A percentile compares a stretch with the other conserved stretches of the same genome.
Conservation (phyloP, 2,329 filamentous ascomycete species). For the Canariomyces notabilis region DNA sequence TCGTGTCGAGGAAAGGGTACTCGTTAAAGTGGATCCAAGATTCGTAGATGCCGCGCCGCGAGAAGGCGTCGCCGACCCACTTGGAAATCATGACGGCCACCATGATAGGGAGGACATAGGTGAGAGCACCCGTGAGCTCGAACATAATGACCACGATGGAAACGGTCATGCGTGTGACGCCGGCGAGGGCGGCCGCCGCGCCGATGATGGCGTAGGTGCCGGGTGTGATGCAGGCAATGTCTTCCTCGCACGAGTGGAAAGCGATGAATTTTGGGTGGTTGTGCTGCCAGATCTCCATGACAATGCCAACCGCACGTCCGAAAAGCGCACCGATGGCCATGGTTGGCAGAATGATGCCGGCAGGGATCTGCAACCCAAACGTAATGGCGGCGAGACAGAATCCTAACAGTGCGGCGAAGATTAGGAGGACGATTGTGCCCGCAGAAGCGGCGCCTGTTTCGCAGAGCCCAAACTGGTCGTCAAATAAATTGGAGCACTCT, state of each 20-base stretch:
- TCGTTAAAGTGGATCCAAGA: conserved; percentile 95
- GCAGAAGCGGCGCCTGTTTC: conserved; percentile 78
- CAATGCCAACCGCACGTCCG: conserved; percentile 81
- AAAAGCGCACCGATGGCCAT: conserved; percentile 92
- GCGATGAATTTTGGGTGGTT: conserved; percentile 71
- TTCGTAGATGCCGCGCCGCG: conserved; percentile 90
- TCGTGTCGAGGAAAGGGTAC: conserved; percentile 92
- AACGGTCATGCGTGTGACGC: conserved; percentile 92
- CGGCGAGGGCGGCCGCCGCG: conserved; percentile 87
- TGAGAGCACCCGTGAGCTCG: conserved; percentile 90
- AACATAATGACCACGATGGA: conserved; percentile 99
- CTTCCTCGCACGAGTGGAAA: conserved; percentile 77
- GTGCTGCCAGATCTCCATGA: conserved; percentile 82
- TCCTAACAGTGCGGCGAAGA: conserved; percentile 77
- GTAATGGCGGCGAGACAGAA: conserved; percentile 83
- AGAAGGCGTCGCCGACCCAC: conserved; percentile 96
- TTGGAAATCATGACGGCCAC: conserved; percentile 97
- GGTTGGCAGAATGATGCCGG: conserved; percentile 90
- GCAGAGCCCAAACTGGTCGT: conserved; percentile 88
- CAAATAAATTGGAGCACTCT: conserved; percentile 75
- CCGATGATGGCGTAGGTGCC: conserved; percentile 96
- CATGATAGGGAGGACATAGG: conserved; percentile 98
- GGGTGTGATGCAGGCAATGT: conserved; percentile 82
- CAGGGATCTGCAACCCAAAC: conserved; percentile 90
- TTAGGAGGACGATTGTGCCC: conserved; percentile 73